These are phyloP conservation scores for Begonia fuchsioides DNA, from an alignment of 306 rosid genomes.

Conservation along the genomic window DNA sequence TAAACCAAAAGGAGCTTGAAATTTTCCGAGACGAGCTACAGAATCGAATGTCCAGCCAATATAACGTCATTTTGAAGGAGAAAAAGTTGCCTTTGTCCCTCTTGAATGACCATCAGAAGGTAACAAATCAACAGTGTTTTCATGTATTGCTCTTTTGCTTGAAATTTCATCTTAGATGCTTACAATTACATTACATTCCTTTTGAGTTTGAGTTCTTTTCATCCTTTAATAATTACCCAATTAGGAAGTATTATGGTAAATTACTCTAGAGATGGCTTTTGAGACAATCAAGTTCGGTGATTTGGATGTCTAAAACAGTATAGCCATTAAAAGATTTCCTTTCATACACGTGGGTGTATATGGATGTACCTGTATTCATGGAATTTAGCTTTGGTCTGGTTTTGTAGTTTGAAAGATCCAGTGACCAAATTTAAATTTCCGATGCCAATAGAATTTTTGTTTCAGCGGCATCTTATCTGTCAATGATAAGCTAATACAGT, in stretches of 20 bases:
- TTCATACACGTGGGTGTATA: not conserved
- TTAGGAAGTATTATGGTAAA: not conserved
- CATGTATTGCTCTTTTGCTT: not conserved
- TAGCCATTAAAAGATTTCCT: not conserved
- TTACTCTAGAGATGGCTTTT: not conserved
- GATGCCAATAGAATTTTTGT: not conserved
- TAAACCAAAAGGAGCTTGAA: slow-evolving; percentile 71
- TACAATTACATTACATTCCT: no score
- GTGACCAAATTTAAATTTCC: not conserved
- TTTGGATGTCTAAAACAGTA: no score
- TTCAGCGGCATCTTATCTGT: no score
- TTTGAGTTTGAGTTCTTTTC: no score
- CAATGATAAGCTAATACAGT: slow-evolving; percentile 7
- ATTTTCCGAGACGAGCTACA: slow-evolving; percentile 62
- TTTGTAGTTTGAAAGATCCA: no score
- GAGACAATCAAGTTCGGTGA: not conserved
- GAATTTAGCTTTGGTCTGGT: no score
- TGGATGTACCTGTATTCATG: no score
- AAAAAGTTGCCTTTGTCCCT: slow-evolving; percentile 70
- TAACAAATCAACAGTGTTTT: slow-evolving; percentile 8
- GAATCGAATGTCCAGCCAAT: slow-evolving; percentile 45
- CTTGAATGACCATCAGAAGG: slow-evolving; percentile 74
- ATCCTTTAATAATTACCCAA: no score
- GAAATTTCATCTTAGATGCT: no score
- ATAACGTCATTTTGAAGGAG: slow-evolving; percentile 65